These are phyloP conservation scores for Omphalea diandra DNA, from an alignment of 441 rosid genomes.

Conservation along the genomic window DNA sequence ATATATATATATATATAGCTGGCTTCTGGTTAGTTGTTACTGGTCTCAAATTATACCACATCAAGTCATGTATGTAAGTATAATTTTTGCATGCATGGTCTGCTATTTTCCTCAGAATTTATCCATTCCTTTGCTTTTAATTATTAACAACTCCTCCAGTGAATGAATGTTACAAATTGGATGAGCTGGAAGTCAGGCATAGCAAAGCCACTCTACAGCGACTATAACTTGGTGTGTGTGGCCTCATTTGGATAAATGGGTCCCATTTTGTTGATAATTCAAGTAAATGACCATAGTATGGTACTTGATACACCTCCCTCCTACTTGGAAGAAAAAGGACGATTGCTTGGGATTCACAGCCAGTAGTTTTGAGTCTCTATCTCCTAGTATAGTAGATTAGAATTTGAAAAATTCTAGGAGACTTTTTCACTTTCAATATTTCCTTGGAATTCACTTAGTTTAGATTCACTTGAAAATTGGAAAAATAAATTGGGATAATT, in stretches of 20 bases:
- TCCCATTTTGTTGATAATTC: slow-evolving; percentile 21
- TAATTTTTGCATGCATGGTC: slow-evolving; percentile 34
- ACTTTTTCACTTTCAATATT: no score
- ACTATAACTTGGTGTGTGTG: slow-evolving; percentile 2
- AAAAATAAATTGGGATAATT: no score
- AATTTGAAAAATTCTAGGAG: no score
- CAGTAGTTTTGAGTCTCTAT: no score
- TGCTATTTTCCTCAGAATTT: slow-evolving; percentile 1
- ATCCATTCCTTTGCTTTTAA: no score
- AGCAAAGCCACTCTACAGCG: slow-evolving; percentile 10
- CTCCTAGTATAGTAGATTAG: no score
- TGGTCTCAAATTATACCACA: not conserved
- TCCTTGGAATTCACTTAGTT: no score
- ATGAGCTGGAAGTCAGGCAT: slow-evolving; percentile 29
- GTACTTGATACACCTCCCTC: not conserved
- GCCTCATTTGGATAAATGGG: slow-evolving; percentile 4
- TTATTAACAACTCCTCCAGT: not conserved
- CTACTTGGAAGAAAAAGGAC: not conserved
- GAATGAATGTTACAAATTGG: slow-evolving; percentile 6
- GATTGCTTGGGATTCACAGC: no score
- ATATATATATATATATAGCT: no score
- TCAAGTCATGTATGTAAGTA: slow-evolving; percentile 15
- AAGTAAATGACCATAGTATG: not conserved
- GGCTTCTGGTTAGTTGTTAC: no score
- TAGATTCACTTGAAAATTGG: no score